phyloP scores from a whole-genome alignment of 345 rosid species.

The Arabis hirsuta region DNA sequence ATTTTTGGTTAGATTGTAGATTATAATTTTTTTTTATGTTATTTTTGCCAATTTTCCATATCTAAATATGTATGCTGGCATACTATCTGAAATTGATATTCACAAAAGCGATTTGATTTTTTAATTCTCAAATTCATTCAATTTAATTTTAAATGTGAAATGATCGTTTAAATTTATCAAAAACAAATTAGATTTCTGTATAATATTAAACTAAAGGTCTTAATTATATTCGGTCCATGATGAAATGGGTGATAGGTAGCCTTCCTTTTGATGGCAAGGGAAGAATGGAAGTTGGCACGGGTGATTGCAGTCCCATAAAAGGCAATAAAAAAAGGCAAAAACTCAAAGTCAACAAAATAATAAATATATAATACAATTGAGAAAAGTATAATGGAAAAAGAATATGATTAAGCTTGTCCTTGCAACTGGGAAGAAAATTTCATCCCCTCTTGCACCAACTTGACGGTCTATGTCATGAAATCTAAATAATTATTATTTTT shows the following conservation, averaged over 20 bases:
- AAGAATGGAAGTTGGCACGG: constrained; percentile 43
- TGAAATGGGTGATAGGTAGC: constrained; percentile 25
- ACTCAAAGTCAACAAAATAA: constrained; percentile 44
- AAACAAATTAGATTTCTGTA: neutral
- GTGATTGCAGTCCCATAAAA: constrained; percentile 32
- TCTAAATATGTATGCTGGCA: no score
- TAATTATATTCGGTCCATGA: constrained; percentile 9
- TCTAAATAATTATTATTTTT: no score
- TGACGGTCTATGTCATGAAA: neutral
- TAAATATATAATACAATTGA: constrained; percentile 7
- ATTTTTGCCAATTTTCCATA: no score
- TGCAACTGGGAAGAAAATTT: constrained; percentile 42
- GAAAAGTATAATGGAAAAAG: neutral
- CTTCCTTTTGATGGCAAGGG: constrained; percentile 24
- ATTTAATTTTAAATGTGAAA: neutral
- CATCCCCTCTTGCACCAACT: constrained; percentile 41
- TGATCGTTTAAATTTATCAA: neutral
- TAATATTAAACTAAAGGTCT: neutral
- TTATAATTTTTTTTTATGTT: no score
- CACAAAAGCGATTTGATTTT: neutral
- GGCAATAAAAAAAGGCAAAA: constrained; percentile 8
- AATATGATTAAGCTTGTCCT: constrained; percentile 27
- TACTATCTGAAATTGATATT: no score
- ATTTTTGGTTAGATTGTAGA: no score
- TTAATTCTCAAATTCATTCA: neutral